Evolutionary conservation across 2,329 filamentous ascomycete species (phyloP).

Genomic region (Calonectria ilicicola): DNA sequence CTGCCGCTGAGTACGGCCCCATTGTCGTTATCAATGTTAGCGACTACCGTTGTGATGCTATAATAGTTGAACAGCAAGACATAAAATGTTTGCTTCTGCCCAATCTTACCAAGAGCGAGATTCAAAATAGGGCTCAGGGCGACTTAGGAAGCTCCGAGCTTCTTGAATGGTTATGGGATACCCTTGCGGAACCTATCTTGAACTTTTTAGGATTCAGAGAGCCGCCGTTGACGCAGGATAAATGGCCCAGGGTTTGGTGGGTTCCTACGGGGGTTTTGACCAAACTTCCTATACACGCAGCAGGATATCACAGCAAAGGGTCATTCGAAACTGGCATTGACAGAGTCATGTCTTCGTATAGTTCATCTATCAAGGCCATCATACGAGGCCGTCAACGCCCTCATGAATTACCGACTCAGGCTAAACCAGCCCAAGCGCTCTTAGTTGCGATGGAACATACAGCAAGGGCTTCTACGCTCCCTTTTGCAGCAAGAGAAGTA

Average conservation of each 20-base stretch:
- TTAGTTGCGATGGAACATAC: neutral
- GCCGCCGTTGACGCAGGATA: neutral
- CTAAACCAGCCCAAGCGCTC: neutral
- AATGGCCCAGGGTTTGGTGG: constrained; percentile 25
- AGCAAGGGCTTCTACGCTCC: neutral
- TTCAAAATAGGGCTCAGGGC: neutral
- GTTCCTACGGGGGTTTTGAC: constrained; percentile 46
- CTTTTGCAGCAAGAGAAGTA: neutral
- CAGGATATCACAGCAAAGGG: constrained; percentile 43
- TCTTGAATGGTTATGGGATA: constrained; percentile 49
- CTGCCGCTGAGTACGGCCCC: constrained; percentile 38
- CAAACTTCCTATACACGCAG: constrained; percentile 49
- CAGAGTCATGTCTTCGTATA: constrained; percentile 22
- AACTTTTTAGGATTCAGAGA: constrained; percentile 39
- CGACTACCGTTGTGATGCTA: constrained; percentile 43
- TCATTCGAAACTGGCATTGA: constrained; percentile 46
- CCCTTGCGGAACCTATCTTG: constrained; percentile 40
- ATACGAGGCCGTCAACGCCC: neutral
- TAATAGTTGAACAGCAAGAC: constrained; percentile 38
- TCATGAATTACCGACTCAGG: neutral
- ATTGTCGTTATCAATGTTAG: constrained; percentile 48
- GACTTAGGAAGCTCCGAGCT: neutral
- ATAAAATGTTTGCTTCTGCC: constrained; percentile 35
- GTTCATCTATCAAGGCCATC: neutral
- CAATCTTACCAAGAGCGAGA: neutral